phyloP scores from a whole-genome alignment of 1,284 basidiomycete genomes.

The Cutaneotrichosporon sp. region DNA sequence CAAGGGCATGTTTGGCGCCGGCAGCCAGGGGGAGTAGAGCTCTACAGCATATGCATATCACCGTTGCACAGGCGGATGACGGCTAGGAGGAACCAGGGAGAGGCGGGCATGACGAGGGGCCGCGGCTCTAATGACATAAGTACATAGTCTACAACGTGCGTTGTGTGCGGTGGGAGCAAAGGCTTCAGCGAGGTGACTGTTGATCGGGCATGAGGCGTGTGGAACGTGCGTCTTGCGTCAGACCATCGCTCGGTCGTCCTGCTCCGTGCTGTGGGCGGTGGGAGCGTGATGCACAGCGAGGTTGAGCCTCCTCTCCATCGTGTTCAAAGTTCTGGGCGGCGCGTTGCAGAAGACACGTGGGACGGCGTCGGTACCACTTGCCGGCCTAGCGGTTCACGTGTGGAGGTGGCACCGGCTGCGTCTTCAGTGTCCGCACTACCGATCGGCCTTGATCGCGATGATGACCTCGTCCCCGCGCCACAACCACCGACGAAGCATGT shows the following conservation, averaged over 20 bases:
- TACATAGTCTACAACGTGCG: neutral
- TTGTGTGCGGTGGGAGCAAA: neutral
- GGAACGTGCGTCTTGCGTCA: neutral
- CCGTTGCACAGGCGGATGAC: slow-evolving; percentile 3
- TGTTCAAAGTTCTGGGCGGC: too few species aligned
- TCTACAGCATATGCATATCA: slow-evolving; percentile 25
- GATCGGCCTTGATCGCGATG: slow-evolving; percentile 2
- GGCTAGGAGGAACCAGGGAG: neutral
- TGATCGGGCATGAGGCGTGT: neutral
- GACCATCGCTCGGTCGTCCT: neutral
- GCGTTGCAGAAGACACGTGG: too few species aligned
- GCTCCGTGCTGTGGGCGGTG: neutral
- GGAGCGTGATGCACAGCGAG: too few species aligned
- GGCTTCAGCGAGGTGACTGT: neutral
- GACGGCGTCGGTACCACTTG: too few species aligned
- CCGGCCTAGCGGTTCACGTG: neutral
- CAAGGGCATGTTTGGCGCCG: slow-evolving; percentile 46
- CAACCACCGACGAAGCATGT: neutral
- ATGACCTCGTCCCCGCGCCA: neutral
- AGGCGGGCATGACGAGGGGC: neutral
- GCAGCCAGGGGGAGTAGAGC: slow-evolving; percentile 18
- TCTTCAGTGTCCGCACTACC: neutral
- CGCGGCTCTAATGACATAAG: neutral
- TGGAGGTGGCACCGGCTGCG: neutral
- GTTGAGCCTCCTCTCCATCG: too few species aligned